Evolutionary conservation across 73 alveolate genomes (phyloP).

Genomic region (Paramecium octaurelia): DNA sequence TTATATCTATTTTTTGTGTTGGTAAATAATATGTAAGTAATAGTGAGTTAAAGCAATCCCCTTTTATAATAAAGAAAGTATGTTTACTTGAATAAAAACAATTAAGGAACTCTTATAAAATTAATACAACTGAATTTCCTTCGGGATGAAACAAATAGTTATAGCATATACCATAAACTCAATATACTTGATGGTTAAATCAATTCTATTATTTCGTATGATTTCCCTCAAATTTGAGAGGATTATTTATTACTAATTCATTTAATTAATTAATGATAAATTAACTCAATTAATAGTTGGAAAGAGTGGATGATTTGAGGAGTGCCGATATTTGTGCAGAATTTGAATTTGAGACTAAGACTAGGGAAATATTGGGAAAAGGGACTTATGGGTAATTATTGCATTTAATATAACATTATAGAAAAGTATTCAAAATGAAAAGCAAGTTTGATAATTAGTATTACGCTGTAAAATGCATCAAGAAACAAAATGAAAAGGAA

Average conservation of each 20-base stretch:
- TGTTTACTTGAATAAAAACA: neutral
- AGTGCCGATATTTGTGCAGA: neutral
- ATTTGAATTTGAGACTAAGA: neutral
- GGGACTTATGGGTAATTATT: constrained; percentile 44
- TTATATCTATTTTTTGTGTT: neutral
- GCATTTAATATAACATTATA: neutral
- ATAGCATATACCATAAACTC: neutral
- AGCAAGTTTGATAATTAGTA: neutral
- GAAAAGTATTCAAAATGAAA: neutral
- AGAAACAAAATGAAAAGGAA: neutral
- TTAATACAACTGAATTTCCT: neutral
- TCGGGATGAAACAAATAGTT: neutral
- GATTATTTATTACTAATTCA: neutral
- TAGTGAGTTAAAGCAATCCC: neutral
- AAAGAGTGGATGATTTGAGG: neutral
- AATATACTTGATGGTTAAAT: no score
- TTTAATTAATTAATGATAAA: neutral
- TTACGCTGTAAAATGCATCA: constrained; percentile 31
- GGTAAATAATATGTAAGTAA: no score
- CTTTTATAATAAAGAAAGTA: neutral
- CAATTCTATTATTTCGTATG: neutral
- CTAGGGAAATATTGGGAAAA: neutral
- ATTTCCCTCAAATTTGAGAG: neutral
- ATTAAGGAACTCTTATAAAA: neutral
- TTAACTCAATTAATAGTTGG: neutral